These are phyloP conservation scores for Coemansia sp. DNA, from an alignment of 192 early-diverging fungal genomes.

Conservation along the genomic window DNA sequence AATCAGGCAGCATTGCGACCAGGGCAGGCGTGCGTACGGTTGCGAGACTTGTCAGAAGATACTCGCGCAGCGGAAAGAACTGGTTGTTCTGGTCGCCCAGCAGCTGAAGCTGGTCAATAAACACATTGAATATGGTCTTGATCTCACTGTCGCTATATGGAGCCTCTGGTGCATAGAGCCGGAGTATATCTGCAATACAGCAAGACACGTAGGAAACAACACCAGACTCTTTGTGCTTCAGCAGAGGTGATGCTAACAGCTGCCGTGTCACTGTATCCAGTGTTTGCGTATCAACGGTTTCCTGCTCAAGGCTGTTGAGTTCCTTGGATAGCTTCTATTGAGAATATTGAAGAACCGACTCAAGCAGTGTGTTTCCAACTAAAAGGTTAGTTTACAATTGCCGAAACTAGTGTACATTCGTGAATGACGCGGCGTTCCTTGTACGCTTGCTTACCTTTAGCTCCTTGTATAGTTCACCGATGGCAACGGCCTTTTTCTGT, in stretches of 20 bases:
- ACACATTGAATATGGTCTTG: constrained; percentile 75
- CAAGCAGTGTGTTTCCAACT: too few relatives aligned
- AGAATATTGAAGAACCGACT: neutral
- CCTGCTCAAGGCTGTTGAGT: constrained; percentile 73
- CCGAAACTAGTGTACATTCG: too few relatives aligned
- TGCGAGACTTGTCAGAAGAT: constrained; percentile 86
- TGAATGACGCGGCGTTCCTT: too few relatives aligned
- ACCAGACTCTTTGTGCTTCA: constrained; percentile 78
- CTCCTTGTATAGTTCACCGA: constrained; percentile 49
- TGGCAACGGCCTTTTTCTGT: constrained; percentile 46
- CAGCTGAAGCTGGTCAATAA: constrained; percentile 72
- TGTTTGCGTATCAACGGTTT: constrained; percentile 67
- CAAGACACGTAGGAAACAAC: constrained; percentile 74
- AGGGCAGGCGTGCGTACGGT: constrained; percentile 81
- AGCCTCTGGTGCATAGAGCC: constrained; percentile 91
- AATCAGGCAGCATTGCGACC: constrained; percentile 73
- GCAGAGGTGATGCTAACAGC: constrained; percentile 65
- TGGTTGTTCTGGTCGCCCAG: constrained; percentile 59
- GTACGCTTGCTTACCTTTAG: constrained; percentile 52
- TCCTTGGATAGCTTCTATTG: constrained; percentile 74
- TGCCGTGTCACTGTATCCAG: constrained; percentile 65
- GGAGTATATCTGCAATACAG: constrained; percentile 89
- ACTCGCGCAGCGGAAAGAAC: constrained; percentile 74
- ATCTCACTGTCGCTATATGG: constrained; percentile 82
- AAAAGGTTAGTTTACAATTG: too few relatives aligned